Base-by-base conservation (phyloP, 2,329 filamentous ascomycete genomes). In the Alternaria dauci region DNA sequence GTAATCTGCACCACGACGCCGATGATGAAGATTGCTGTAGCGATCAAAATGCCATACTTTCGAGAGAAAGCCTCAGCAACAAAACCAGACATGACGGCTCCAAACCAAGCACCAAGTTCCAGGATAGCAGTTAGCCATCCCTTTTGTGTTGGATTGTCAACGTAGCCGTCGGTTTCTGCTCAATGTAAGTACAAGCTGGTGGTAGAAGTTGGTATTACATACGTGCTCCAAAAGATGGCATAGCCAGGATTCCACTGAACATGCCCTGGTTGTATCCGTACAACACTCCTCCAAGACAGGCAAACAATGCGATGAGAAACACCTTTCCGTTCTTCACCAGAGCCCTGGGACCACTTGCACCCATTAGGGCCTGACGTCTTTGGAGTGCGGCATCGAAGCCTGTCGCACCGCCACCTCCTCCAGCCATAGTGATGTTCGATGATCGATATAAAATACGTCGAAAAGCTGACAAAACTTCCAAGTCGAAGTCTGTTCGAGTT, bases 181-280 rank as follows among this genome's bases (percentile, higher is more conserved):
- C 4, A 1, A 12, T 52, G 5, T 60, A 11, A 59, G 39, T 26
- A 50, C 34, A 32, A 36, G 34, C 20, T 12, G 8, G 28, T 3
- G 5, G 23, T 8, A 2, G n/a, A 32, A 46, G 12, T 47, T 5
- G 26, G 25, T 26, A 20, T 16, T 32, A 65, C 74, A 64, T 67
- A 80, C 77, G 77, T 44, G 74, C 61, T 41, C 78, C 77, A 62
- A 84, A 85, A 1, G 80, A 78, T 5, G 74, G 70, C 82, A 85
- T 85, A 23, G 80, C 82, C 55, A 87, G 69, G 23, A 93, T 86
- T 25, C 90, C 90, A n/a, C 87, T 87, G 78, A 92, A 91, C 78
- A 92, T 89, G 67, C 90, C 91, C 59, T 92, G 89, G 72, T 93
- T 92, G 79, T 92, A 93, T 20, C 91, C 89, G 74, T 91, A 88